Base-by-base conservation (phyloP, 768 basidiomycete genomes). In the Cystofilobasidium capitatum region DNA sequence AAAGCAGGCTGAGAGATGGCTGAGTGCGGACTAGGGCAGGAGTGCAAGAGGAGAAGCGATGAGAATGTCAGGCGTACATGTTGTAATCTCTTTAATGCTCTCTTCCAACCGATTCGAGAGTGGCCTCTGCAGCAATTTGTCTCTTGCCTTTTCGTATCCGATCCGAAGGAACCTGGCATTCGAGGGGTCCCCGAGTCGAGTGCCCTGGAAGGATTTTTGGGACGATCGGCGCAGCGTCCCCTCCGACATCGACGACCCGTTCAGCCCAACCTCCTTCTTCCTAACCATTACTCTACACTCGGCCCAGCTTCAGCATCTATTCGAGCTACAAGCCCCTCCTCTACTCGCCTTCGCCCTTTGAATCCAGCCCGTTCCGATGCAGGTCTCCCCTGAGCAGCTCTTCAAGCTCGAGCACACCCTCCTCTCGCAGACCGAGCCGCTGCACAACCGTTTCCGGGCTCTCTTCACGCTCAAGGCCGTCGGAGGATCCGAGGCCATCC, bases 1-100 rank as follows among this genome's bases (percentile, higher is more conserved):
- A 71, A 91, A 91, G 82, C 88, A 89, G 76, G 89, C 88, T 78
- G 90, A 90, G 79, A 90, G 89, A 78, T 90, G 89, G 88, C 82
- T 91, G 24, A 51, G 49, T 26, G 22, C 49, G 49, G 17, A 4
- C 44, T 16, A 6, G 45, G 5, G 45, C 45, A 24, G 5, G 45
- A 16, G 45, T 7, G 45, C 45, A 17, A 16, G 45, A 24, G 20
- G 22, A 16, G 45, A 22, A 10, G 42, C 42, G 42, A 12, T 44
- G 10, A 22, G 42, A n/a, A n/a, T n/a, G n/a, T n/a, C n/a, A n/a
- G n/a, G n/a, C n/a, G n/a, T n/a, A n/a, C n/a, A n/a, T n/a, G n/a
- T n/a, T n/a, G n/a, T n/a, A n/a, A n/a, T n/a, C n/a, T n/a, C n/a
- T n/a, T n/a, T n/a, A n/a, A n/a, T n/a, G n/a, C n/a, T n/a, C n/a